A percentile compares a stretch with the other conserved stretches of the same genome.
Evolutionary conservation across 805 yeast species (phyloP).

Genomic region (Candida maris): DNA sequence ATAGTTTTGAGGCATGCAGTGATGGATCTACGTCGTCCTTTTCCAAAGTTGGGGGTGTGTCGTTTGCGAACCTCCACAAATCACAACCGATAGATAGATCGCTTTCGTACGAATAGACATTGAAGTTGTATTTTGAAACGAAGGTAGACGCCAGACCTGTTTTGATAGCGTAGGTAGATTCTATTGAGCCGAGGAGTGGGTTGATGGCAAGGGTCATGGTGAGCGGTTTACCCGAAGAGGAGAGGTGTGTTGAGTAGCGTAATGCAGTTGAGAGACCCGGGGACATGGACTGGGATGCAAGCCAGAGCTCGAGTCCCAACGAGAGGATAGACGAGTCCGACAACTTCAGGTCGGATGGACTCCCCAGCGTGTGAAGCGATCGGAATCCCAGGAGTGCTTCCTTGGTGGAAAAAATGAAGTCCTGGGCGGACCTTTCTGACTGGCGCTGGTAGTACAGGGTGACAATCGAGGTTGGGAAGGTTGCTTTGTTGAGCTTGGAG

Average conservation of each 20-base stretch:
- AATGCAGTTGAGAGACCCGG: constrained; percentile 88
- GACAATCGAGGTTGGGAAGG: constrained; percentile 41
- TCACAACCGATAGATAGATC: constrained; percentile 86
- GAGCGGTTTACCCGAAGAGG: constrained; percentile 84
- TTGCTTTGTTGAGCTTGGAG: constrained; percentile 27
- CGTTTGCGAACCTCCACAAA: constrained; percentile 52
- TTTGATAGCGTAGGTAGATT: constrained; percentile 82
- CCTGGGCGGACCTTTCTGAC: constrained; percentile 60
- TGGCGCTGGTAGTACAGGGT: constrained; percentile 72
- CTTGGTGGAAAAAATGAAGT: constrained; percentile 75
- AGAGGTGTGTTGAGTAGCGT: constrained; percentile 72
- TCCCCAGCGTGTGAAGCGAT: constrained; percentile 64
- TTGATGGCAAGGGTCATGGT: constrained; percentile 83
- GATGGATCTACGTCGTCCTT: background rate
- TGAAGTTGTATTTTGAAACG: constrained; percentile 83
- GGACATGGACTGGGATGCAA: constrained; percentile 75
- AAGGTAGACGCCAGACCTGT: constrained; percentile 74
- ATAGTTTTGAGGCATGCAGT: constrained; percentile 17
- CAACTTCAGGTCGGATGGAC: constrained; percentile 2
- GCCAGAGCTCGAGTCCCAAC: constrained; percentile 88
- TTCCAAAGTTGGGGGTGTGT: background rate
- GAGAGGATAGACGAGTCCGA: constrained; percentile 43
- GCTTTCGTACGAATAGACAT: constrained; percentile 84
- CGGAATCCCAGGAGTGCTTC: constrained; percentile 82
- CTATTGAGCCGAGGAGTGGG: constrained; percentile 85